Evolutionary conservation across 495 filamentous ascomycete species (phyloP).

Genomic region (Penicillium taxi): DNA sequence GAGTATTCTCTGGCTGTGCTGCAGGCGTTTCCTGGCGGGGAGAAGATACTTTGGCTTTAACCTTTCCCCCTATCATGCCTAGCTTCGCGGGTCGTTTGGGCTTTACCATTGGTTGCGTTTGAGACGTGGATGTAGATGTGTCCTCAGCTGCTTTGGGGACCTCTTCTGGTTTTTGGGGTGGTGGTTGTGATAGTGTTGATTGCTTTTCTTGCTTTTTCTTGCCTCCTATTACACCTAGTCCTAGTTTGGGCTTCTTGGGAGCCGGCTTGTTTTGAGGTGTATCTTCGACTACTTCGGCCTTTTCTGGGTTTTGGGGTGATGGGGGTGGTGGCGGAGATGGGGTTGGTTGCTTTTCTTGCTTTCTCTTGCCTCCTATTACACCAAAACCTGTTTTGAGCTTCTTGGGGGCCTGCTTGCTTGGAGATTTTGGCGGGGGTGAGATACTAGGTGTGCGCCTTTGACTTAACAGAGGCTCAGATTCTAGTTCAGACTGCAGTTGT

Average conservation of each 20-base stretch:
- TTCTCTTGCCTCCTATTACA: slow-evolving; percentile 36
- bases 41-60: slow-evolving; percentile 6
- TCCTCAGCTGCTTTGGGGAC: neutral
- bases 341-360: slow-evolving; percentile 5
- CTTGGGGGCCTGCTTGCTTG: slow-evolving; percentile 5
- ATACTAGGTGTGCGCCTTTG: too few species aligned
- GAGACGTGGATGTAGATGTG: too few species aligned
- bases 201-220: slow-evolving; percentile 22
- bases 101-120: slow-evolving; percentile 16
- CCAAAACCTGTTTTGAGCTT: slow-evolving; percentile 23
- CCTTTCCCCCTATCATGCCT: slow-evolving; percentile 32
- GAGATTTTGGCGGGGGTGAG: too few species aligned
- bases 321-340: neutral
- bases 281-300: neutral
- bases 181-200: slow-evolving; percentile 3
- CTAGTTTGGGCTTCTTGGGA: slow-evolving; percentile 17
- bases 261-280: neutral
- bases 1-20: too few species aligned
- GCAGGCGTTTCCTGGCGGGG: neutral
- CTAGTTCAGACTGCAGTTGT: too few species aligned
- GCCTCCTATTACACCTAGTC: slow-evolving; percentile 33
- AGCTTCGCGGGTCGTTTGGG: slow-evolving; percentile 23
- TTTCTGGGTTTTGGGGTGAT: neutral
- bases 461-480: slow-evolving; percentile 7
- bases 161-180: slow-evolving; percentile 1